These are phyloP conservation scores for Acephala macrosclerotiorum DNA, from an alignment of 2,329 filamentous ascomycete species.

Conservation along the genomic window DNA sequence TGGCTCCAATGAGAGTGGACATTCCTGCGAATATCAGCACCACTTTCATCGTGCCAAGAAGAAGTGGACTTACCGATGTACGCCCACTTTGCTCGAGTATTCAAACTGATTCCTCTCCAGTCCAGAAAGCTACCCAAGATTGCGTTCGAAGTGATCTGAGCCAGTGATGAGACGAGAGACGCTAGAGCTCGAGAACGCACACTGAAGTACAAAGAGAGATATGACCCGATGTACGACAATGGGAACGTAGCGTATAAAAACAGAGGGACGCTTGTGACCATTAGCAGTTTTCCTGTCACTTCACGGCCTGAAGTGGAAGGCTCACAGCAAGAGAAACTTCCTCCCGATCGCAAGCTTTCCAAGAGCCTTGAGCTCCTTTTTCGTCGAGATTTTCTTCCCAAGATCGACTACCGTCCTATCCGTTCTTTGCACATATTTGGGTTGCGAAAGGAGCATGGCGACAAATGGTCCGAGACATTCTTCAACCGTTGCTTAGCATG, in stretches of 20 bases:
- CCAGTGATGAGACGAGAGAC: slow-evolving; percentile 59
- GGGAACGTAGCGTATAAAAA: slow-evolving; percentile 53
- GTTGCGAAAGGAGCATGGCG: slow-evolving; percentile 52
- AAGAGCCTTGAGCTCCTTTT: slow-evolving; percentile 46
- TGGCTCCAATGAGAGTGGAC: slow-evolving; percentile 53
- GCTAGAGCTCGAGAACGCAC: slow-evolving; percentile 50
- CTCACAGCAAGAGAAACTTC: slow-evolving; percentile 45
- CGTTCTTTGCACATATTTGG: slow-evolving; percentile 52
- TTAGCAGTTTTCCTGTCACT: too few relatives aligned
- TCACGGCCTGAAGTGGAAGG: too few relatives aligned
- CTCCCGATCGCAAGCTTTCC: slow-evolving; percentile 45
- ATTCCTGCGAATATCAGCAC: slow-evolving; percentile 35
- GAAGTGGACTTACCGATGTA: slow-evolving; percentile 53
- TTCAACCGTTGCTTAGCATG: too few relatives aligned
- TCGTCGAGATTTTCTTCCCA: slow-evolving; percentile 41
- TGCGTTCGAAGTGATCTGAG: slow-evolving; percentile 65
- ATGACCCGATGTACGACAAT: slow-evolving; percentile 48
- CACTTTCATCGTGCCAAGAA: too few relatives aligned
- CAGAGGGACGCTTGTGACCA: slow-evolving; percentile 40
- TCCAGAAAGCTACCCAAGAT: slow-evolving; percentile 56
- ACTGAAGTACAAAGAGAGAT: slow-evolving; percentile 50
- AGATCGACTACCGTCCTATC: slow-evolving; percentile 50
- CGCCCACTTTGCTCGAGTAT: slow-evolving; percentile 54
- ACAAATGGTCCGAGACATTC: slow-evolving; percentile 53
- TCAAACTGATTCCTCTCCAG: slow-evolving; percentile 38